These are phyloP conservation scores for Phialocephala subalpina DNA, from an alignment of 2,329 filamentous ascomycete species.

Conservation along the genomic window DNA sequence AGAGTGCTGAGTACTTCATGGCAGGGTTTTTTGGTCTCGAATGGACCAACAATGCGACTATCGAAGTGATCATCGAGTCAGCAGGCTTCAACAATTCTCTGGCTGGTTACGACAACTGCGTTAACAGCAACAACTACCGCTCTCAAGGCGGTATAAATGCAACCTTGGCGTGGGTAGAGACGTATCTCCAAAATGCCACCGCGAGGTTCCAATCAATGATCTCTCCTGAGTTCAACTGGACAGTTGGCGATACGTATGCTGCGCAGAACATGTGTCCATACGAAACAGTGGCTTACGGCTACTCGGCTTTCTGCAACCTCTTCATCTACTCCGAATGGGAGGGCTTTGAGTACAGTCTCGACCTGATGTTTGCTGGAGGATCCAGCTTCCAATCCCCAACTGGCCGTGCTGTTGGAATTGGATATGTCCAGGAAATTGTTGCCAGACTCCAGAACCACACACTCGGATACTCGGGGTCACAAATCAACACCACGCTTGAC, in stretches of 20 bases:
- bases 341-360: constrained; percentile 74
- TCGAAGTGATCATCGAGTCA: constrained; percentile 76
- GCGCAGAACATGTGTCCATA: constrained; percentile 79
- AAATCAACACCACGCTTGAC: constrained; percentile 76
- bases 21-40: constrained; percentile 81
- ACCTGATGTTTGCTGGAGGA: constrained; percentile 69
- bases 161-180: constrained; percentile 64
- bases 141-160: constrained; percentile 59
- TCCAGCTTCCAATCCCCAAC: constrained; percentile 39
- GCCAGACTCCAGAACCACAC: constrained; percentile 75
- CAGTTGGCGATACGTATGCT: constrained; percentile 67
- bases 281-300: constrained; percentile 80
- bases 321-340: constrained; percentile 81
- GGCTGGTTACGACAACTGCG: constrained; percentile 72
- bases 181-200: constrained; percentile 71
- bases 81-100: constrained; percentile 73
- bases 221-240: constrained; percentile 66
- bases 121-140: constrained; percentile 61
- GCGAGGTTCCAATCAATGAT: constrained; percentile 64
- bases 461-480: constrained; percentile 62
- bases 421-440: constrained; percentile 76
- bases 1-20: constrained; percentile 75
- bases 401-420: constrained; percentile 74
- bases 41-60: constrained; percentile 75
- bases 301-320: constrained; percentile 75